Evolutionary conservation across 352 stramenopile genomes (phyloP), one percentile per base, ranked within the genome.

Genomic region (Peronospora belbahrii): DNA sequence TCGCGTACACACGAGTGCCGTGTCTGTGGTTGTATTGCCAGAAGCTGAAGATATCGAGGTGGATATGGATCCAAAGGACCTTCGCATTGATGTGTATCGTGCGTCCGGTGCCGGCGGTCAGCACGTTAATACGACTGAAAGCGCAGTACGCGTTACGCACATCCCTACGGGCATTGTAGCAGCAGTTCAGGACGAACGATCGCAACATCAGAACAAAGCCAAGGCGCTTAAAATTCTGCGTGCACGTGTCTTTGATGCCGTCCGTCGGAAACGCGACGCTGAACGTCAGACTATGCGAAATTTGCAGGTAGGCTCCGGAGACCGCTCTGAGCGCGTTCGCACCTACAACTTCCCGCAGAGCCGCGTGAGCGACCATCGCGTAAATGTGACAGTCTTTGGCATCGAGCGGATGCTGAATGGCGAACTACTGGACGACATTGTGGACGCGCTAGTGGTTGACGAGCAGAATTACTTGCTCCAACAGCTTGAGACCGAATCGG

Each of bases 101-200:
- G 94, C 90, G 17, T 97, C 94, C 44, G 96, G 96, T 33, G 93
- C 95, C 31, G 96, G 96, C 32, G 95, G 94, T 0, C 96, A 99
- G 75, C 97, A 99, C 66, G 96, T 99, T n/a, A 99, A 99, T 80
- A 99, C 97, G 48, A 98, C 94, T 6, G 96, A 99, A 59, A 98
- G 90, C 37, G 95, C 93, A 7, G 94, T 98, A 28, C 91, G 97
- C 45, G 82, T 99, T 45, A 90, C 96, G 13, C 96, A 99, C 59
- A 88, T 98, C 52, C 96, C 96, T 10, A 98, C 96, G 30, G 95
- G 95, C 15, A 98, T 84, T 46, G 65, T 83, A 31, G 75, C 72
- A 5, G 70, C 75, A n/a, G 66, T 85, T 44, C 91, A 98, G 45
- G 92, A 98, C 59, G 95, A 98, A 64, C 83, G 96, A 14, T 97